Evolutionary conservation across 768 basidiomycete species (phyloP).

Genomic region (Pleurotus giganteus): DNA sequence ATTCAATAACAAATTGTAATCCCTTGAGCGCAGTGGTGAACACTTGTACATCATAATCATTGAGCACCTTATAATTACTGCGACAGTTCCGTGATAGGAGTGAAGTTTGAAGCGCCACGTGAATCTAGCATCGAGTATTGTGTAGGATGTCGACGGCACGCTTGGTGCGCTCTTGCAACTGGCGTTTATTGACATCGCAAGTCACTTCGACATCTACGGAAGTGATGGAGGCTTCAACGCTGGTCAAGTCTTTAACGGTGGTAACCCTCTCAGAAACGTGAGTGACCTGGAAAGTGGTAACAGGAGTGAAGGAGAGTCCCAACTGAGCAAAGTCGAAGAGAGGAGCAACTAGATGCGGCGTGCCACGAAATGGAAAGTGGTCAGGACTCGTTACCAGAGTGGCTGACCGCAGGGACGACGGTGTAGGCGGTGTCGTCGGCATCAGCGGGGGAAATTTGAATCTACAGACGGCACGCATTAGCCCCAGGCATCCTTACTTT

Average conservation of each 20-base stretch:
- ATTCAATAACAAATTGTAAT: too few relatives aligned
- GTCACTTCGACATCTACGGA: constrained; percentile 33
- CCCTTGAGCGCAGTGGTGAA: too few relatives aligned
- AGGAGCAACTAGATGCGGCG: constrained; percentile 30
- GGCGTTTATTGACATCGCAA: constrained; percentile 31
- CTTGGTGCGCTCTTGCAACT: constrained; percentile 27
- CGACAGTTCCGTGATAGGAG: too few relatives aligned
- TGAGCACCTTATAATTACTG: too few relatives aligned
- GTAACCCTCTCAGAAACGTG: constrained; percentile 18
- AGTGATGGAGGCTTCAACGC: constrained; percentile 23
- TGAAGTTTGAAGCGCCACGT: too few relatives aligned
- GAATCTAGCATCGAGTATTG: too few relatives aligned
- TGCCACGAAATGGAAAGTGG: too few relatives aligned
- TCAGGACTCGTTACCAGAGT: constrained; percentile 30
- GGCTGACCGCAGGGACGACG: constrained; percentile 36
- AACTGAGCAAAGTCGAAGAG: constrained; percentile 41
- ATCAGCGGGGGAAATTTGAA: constrained; percentile 33
- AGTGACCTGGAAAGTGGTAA: constrained; percentile 34
- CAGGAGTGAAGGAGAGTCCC: constrained; percentile 39
- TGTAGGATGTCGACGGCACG: constrained; percentile 36
- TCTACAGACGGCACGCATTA: constrained; percentile 16
- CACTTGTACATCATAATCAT: too few relatives aligned
- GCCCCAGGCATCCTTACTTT: constrained; percentile 26
- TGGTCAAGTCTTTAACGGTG: constrained; percentile 21
- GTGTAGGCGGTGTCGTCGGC: constrained; percentile 38